Base-by-base conservation (phyloP, 805 yeast genomes). In the Candida khao-thaluensis region DNA sequence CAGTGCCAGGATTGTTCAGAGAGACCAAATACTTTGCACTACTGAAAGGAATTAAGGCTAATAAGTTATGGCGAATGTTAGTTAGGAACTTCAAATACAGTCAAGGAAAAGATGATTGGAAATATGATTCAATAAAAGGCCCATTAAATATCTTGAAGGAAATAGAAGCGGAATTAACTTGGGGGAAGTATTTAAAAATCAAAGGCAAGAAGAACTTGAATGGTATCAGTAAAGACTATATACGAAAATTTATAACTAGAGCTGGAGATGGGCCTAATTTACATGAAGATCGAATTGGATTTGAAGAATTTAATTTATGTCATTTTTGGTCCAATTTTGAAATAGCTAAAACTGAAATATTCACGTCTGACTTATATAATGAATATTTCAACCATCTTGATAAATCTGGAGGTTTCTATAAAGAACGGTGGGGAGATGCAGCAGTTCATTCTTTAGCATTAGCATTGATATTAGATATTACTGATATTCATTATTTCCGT, bases 391-490 rank as follows among this genome's bases (percentile, higher is more conserved):
- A 79, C 27, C 76, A 69, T 49, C 60, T 91, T 35, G 97, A 93
- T 40, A 35, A 60, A 6, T 65, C 79, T 3, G 87, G 90, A 8
- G 97, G 98, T 0, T 90, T 91, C 55, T 89, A 81, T 72, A 73
- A 76, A 38, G 96, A 93, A 59, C 68, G 99, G 53, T 91, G 98
- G 98, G 98, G 98, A 2, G 98, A 91, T 69, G 96, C 97, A 0
- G 96, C 97, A 0, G 81, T 91, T 4, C 97, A 89, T 58, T 82
- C 96, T 0, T 61, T 93, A 16, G 98, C 95, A 0, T 77, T 85
- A 4, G 91, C 88, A 0, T 71, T 93, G 74, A 69, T 85, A 51
- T 64, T 90, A 29, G 72, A 83, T 42, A 59, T 81, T 2, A 66
- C 75, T 2, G 86, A 90, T 41, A 66, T 91, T 7, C 97, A 91